A percentile compares a stretch with the other conserved stretches of the same genome.
Evolutionary conservation across 805 yeast species (phyloP).

Genomic region (Pichia occidentalis): DNA sequence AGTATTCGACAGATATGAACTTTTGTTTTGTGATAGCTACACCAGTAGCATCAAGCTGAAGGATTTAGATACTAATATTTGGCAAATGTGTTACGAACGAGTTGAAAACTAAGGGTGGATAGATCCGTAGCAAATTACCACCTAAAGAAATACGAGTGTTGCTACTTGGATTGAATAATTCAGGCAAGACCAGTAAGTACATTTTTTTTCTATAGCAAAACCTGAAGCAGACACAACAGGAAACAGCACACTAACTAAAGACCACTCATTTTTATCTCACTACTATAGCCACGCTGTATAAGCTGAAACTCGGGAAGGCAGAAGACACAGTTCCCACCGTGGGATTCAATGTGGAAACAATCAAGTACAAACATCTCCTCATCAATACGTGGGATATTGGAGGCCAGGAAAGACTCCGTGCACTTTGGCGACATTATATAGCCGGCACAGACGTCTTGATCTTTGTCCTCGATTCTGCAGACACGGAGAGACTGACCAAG

Average conservation of each 20-base stretch:
- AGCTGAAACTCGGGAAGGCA: conserved; percentile 69
- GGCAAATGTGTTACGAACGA: too few relatives aligned
- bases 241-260: not conserved
- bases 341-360: conserved; percentile 79
- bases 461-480: conserved; percentile 83
- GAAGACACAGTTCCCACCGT: conserved; percentile 85
- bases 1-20: too few relatives aligned
- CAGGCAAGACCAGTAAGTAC: conserved; percentile 69
- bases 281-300: conserved; percentile 60
- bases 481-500: conserved; percentile 63
- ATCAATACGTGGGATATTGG: conserved; percentile 84
- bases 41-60: too few relatives aligned
- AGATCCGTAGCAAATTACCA: too few relatives aligned
- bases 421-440: conserved; percentile 92
- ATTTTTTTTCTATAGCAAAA: not conserved
- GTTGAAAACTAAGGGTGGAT: too few relatives aligned
- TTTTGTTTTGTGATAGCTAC: too few relatives aligned
- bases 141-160: conserved; percentile 47
- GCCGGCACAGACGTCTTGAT: conserved; percentile 89
- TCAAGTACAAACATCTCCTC: conserved; percentile 38
- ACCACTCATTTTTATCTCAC: not conserved
- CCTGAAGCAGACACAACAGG: not conserved
- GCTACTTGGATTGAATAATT: conserved; percentile 89
- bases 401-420: conserved; percentile 89
- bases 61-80: too few relatives aligned